phyloP scores from a whole-genome alignment of 2,329 filamentous ascomycete genomes.

The Myriosclerotinia curreyana region DNA sequence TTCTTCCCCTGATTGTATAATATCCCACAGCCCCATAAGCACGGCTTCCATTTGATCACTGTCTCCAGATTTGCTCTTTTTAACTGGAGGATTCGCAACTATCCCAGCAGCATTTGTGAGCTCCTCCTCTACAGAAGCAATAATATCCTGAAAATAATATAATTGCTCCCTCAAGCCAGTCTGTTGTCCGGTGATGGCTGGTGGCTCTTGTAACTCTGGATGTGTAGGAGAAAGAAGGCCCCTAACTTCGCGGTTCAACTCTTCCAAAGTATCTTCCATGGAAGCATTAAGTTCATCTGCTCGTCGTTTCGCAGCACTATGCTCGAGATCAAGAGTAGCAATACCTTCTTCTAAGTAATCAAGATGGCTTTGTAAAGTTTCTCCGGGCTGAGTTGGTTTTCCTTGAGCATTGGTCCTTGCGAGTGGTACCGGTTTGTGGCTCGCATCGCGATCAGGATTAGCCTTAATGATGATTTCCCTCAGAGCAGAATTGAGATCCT shows the following conservation, averaged over 20 bases:
- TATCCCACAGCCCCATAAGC: constrained; percentile 51
- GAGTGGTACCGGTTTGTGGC: constrained; percentile 30
- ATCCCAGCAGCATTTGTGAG: constrained; percentile 30
- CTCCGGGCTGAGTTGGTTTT: constrained; percentile 44
- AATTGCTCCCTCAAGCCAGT: constrained; percentile 65
- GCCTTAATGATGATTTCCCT: constrained; percentile 63
- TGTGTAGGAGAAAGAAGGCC: constrained; percentile 52
- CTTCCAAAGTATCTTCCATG: constrained; percentile 53
- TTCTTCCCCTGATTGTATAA: constrained; percentile 49
- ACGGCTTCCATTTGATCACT: constrained; percentile 55
- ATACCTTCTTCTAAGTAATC: constrained; percentile 69
- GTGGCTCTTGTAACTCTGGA: constrained; percentile 54
- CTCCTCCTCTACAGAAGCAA: constrained; percentile 48
- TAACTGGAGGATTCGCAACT: constrained; percentile 25
- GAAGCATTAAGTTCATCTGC: constrained; percentile 33
- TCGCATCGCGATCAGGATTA: constrained; percentile 47
- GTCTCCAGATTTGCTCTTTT: constrained; percentile 41
- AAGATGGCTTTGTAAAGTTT: constrained; percentile 56
- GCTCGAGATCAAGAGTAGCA: constrained; percentile 56
- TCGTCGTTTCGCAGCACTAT: constrained; percentile 36
- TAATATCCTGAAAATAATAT: constrained; percentile 60
- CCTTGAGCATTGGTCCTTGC: constrained; percentile 45
- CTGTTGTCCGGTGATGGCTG: constrained; percentile 53
- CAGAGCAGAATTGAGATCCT: constrained; percentile 64
- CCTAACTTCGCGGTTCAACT: constrained; percentile 63